Evolutionary conservation across 2,329 filamentous ascomycete genomes (phyloP), one percentile per base, ranked within the genome.

Genomic region (Rhinocladiella mackenziei): DNA sequence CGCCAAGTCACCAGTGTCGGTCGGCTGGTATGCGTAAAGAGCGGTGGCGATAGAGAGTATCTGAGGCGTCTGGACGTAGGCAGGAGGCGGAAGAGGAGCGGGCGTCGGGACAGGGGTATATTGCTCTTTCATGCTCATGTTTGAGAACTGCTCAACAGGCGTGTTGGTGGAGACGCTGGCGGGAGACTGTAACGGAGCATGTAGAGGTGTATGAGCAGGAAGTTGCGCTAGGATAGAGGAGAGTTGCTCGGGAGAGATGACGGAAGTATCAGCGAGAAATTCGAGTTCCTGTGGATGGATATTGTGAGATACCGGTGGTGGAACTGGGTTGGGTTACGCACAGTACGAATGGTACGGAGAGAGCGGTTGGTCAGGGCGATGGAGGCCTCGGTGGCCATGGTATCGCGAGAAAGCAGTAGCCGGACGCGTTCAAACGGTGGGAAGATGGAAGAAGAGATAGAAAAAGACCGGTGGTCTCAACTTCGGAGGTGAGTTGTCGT

Each of bases 341-440:
- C 88, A 62, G 84, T 88, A 71, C 88, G 89, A 72, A 95, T 89
- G 60, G 80, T 84, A 55, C 88, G 83, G 62, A 94, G 80, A 62
- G 87, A 89, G 70, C 88, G 80, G 72, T 91, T 92, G 68, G 83
- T 80, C 76, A 80, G 77, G 33, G 78, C 78, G 48, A 71, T 67
- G 18, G 56, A 52, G 53, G 56, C 56, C 53, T 58, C 56, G 40
- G 51, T 53, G 56, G 55, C 56, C 55, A 56, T 57, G 39, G 37
- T 50, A 42, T 37, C 46, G 46, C 43, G 37, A 26, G 26, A 29
- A 30, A 32, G n/a, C 39, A 38, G 28, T 39, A 14, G 17, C 34
- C 23, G 23, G 28, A 53, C 50, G 50, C 50, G 50, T 53, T 40
- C 36, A n/a, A 17, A 31, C 32, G 38, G 20, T 28, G 17, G 20